Base-by-base conservation (phyloP, 1,139 yeast genomes). In the Yamadazyma oceani region DNA sequence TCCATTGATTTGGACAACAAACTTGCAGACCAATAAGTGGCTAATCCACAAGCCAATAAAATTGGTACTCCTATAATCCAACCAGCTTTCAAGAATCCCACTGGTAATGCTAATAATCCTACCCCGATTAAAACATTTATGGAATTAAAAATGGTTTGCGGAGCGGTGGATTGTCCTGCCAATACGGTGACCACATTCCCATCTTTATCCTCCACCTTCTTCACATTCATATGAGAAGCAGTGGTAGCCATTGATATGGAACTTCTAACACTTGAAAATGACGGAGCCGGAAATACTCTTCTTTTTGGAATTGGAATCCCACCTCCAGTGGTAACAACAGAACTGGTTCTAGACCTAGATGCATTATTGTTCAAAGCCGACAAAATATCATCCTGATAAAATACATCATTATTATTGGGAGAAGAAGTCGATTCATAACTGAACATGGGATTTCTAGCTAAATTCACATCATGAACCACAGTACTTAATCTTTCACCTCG, bases 181-280 rank as follows among this genome's bases (percentile, higher is more conserved):
- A 85, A 71, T 38, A 85, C 79, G 1, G 92, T 84, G 26, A 83
- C 75, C n/a, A 80, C 66, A 38, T 80, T 78, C 3, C 96, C 96
- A 45, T 83, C 84, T 42, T 73, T 69, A 40, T 81, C 85, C 54
- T 85, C 94, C 13, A 85, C 76, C 50, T 77, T 79, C 50, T 78
- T 80, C 43, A 84, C 62, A 40, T 77, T 73, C 38, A 84, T 58
- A 14, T 82, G 80, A 22, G 75, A 70, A 2, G 79, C 69, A 10
- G 79, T 74, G 13, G 78, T 68, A 17, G 64, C 65, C 17, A 52
- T 45, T 2, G 75, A 65, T 14, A 70, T 48, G 3, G 66, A 57
- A 33, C 69, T 59, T 30, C 66, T 50, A 26, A 68, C 36, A 41
- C 69, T 60, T 7, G 73, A 60, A 44, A 70, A 64, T 11, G 74